Evolutionary conservation across 768 basidiomycete genomes (phyloP).

Genomic region (Trametes meyenii): DNA sequence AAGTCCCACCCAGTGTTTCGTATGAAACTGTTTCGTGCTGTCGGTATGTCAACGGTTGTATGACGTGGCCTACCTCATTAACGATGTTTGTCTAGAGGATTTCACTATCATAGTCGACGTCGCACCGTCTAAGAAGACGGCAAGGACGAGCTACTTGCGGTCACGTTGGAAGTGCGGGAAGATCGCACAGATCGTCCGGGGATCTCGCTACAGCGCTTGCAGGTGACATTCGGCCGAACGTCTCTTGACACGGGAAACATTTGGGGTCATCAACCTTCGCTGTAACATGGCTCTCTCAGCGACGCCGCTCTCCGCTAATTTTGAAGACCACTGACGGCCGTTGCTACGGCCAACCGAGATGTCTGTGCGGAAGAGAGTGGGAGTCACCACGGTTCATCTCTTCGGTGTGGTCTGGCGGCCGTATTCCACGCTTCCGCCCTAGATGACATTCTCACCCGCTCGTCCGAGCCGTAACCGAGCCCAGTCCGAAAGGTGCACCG

Average conservation of each 20-base stretch:
- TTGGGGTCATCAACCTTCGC: not conserved
- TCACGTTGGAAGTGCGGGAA: constrained; percentile 4
- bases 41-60: not conserved
- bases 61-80: not conserved
- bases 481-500: not conserved
- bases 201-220: not conserved
- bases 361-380: not conserved
- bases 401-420: not conserved
- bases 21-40: not conserved
- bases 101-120: too few relatives aligned
- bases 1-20: not conserved
- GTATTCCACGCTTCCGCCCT: not conserved
- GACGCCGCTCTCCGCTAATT: not conserved
- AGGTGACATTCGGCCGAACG: constrained; percentile 1
- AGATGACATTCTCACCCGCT: not conserved
- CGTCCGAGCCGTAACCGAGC: too few relatives aligned
- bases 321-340: not conserved
- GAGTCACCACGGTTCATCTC: not conserved
- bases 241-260: not conserved
- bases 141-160: not conserved
- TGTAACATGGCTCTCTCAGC: not conserved
- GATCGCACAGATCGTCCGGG: constrained; percentile 1
- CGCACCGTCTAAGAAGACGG: too few relatives aligned
- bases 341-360: not conserved
- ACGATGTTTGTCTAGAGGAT: not conserved